Evolutionary conservation across 768 basidiomycete genomes (phyloP).

Genomic region (Suillus bovinus): DNA sequence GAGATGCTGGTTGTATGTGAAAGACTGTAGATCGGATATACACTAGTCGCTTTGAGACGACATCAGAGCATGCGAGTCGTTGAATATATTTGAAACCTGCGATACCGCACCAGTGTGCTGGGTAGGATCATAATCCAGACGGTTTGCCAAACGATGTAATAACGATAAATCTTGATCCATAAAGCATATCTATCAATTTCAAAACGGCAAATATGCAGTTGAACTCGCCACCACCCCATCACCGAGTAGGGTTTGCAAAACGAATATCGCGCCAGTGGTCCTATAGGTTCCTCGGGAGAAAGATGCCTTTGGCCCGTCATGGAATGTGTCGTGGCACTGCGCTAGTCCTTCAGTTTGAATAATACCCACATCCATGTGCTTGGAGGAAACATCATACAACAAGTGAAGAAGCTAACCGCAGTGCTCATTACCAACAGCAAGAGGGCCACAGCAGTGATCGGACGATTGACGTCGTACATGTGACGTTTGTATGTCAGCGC

Average conservation of each 20-base stretch:
- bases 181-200: background rate
- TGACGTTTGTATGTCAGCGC: conserved; percentile 15
- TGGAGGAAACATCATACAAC: background rate
- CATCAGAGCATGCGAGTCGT: background rate
- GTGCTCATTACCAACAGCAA: conserved; percentile 33
- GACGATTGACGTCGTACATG: conserved; percentile 16
- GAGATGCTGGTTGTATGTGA: conserved; percentile 5
- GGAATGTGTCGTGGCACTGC: conserved; percentile 14
- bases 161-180: conserved; percentile 25
- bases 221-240: conserved; percentile 30
- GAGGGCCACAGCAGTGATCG: conserved; percentile 25
- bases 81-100: conserved; percentile 15
- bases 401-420: conserved; percentile 16
- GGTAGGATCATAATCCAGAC: conserved; percentile 29
- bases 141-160: conserved; percentile 35
- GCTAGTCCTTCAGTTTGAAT: conserved; percentile 28
- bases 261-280: conserved; percentile 24
- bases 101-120: conserved; percentile 24
- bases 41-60: conserved; percentile 18
- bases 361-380: conserved; percentile 31
- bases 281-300: conserved; percentile 34
- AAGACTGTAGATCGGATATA: conserved; percentile 19
- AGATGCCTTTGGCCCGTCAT: conserved; percentile 23
- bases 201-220: background rate
- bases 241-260: conserved; percentile 30